Evolutionary conservation across 129 eudicot species (phyloP).

Genomic region (Logfia minima): DNA sequence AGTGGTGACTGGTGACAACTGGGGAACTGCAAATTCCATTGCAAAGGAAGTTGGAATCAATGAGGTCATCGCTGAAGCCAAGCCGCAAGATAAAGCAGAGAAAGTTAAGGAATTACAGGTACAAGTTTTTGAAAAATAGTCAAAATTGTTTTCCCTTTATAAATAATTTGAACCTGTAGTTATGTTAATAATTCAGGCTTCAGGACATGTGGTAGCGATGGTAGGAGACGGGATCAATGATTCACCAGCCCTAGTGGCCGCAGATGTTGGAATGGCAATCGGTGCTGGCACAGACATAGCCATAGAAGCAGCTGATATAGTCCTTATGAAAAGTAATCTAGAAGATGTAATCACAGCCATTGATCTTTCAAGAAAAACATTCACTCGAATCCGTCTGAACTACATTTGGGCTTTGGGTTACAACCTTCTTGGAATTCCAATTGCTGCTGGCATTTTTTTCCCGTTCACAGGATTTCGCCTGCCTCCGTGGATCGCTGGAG

Average conservation of each 20-base stretch:
- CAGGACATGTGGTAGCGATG: slow-evolving; percentile 72
- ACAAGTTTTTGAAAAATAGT: background rate
- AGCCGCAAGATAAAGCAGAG: slow-evolving; percentile 75
- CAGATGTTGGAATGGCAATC: slow-evolving; percentile 89
- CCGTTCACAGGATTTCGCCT: slow-evolving; percentile 80
- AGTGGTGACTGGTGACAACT: slow-evolving; percentile 77
- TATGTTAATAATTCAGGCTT: slow-evolving; percentile 43
- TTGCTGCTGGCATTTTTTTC: slow-evolving; percentile 85
- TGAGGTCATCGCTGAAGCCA: slow-evolving; percentile 70
- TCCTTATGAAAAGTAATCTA: slow-evolving; percentile 79
- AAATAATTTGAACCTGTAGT: background rate
- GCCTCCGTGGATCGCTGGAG: slow-evolving; percentile 99
- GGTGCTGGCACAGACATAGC: slow-evolving; percentile 94
- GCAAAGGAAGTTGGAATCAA: slow-evolving; percentile 73
- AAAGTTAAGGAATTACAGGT: slow-evolving; percentile 83
- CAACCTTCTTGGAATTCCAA: slow-evolving; percentile 74
- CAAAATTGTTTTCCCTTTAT: background rate
- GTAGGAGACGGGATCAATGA: slow-evolving; percentile 93
- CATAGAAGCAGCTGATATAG: slow-evolving; percentile 88
- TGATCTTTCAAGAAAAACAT: slow-evolving; percentile 82
- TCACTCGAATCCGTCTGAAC: slow-evolving; percentile 68
- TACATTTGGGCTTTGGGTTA: slow-evolving; percentile 92
- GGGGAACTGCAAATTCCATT: slow-evolving; percentile 89
- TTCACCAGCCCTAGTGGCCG: slow-evolving; percentile 93
- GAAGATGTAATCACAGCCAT: slow-evolving; percentile 89